These are phyloP conservation scores for Tolypocladium cylindrosporum DNA, from an alignment of 2,329 filamentous ascomycete species.

Conservation along the genomic window DNA sequence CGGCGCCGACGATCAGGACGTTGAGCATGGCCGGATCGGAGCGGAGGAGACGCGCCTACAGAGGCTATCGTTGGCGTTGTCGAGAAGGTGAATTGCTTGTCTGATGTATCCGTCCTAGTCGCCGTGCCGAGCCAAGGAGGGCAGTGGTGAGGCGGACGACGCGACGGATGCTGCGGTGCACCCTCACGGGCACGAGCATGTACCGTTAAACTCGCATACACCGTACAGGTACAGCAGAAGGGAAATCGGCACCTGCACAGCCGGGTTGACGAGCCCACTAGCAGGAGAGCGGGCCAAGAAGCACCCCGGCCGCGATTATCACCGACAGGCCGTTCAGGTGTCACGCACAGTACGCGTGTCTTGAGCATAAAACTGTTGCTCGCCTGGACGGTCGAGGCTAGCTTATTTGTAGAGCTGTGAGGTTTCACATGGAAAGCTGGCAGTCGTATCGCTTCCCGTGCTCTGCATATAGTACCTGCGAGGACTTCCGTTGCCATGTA, in stretches of 20 bases:
- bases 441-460: too few species aligned
- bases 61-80: neutral
- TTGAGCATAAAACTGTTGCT: neutral
- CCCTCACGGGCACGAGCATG: neutral
- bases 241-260: neutral
- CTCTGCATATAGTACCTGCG: neutral
- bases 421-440: neutral
- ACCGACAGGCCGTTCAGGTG: neutral
- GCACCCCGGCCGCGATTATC: neutral
- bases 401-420: neutral
- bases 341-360: neutral
- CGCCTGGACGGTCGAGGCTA: neutral
- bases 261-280: neutral
- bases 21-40: slow-evolving; percentile 11
- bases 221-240: neutral
- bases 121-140: neutral
- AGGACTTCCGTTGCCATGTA: too few species aligned
- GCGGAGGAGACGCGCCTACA: too few species aligned
- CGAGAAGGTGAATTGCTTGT: too few species aligned
- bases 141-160: neutral
- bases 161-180: neutral
- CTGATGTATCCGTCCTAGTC: neutral
- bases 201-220: neutral
- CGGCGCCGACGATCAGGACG: slow-evolving; percentile 23
- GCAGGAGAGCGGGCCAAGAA: neutral